These are phyloP conservation scores for Spinellus fusiger DNA, from an alignment of 192 early-diverging fungal genomes.

Conservation along the genomic window DNA sequence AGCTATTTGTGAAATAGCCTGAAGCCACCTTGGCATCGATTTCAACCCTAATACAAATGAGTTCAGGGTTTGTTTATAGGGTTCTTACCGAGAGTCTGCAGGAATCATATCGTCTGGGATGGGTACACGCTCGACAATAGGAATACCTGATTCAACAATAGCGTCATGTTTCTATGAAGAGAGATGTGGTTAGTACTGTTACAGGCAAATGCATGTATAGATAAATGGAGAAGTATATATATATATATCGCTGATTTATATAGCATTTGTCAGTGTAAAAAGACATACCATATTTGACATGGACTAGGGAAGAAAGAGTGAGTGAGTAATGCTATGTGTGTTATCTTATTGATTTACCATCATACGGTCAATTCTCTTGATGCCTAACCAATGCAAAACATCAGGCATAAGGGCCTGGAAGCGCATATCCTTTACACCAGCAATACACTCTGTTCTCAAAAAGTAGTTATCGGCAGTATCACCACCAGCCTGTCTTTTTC, in stretches of 20 bases:
- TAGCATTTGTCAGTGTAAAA: neutral
- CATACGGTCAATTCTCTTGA: slow-evolving; percentile 89
- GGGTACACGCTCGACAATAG: slow-evolving; percentile 80
- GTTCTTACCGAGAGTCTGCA: slow-evolving; percentile 56
- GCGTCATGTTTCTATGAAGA: slow-evolving; percentile 83
- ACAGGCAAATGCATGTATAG: too few species aligned
- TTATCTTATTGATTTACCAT: slow-evolving; percentile 44
- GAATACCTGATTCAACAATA: slow-evolving; percentile 79
- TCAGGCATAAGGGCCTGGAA: slow-evolving; percentile 98
- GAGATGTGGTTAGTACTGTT: neutral
- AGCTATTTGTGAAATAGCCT: slow-evolving; percentile 84
- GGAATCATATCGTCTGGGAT: slow-evolving; percentile 89
- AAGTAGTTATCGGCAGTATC: slow-evolving; percentile 91
- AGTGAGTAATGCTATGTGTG: slow-evolving; percentile 23
- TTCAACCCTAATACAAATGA: slow-evolving; percentile 53
- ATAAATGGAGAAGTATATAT: too few species aligned
- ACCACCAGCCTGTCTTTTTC: slow-evolving; percentile 65
- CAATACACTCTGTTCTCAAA: slow-evolving; percentile 78
- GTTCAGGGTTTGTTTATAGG: neutral
- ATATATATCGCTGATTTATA: too few species aligned
- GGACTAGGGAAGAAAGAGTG: slow-evolving; percentile 34
- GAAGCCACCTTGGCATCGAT: slow-evolving; percentile 96
- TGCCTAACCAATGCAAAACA: slow-evolving; percentile 92
- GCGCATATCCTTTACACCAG: slow-evolving; percentile 92
- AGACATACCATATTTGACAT: slow-evolving; percentile 64